Base-by-base conservation (phyloP, 208 protist genomes). In the Acanthamoeba pearcei region DNA sequence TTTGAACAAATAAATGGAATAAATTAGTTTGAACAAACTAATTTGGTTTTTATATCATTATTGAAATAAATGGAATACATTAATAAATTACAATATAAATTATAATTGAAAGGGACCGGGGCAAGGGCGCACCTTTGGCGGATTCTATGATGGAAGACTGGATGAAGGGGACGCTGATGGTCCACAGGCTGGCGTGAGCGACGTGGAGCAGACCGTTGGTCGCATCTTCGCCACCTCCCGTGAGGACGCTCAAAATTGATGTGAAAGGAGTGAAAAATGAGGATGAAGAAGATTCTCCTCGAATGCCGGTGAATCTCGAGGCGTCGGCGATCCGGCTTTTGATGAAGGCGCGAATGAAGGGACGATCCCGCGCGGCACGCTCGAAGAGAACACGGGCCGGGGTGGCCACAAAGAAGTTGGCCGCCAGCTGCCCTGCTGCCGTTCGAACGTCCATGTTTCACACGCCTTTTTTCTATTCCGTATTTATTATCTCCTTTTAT, bases 301-400 rank as follows among this genome's bases (percentile, higher is more conserved):
- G 62, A 17, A 60, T 6, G 24, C 22, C 62, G 9, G 9, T 22
- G 24, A 24, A 13, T 4, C 17, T 13, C 22, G 62, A 68, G 4
- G 24, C 22, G 13, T 17, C 19, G 0, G 57, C 24, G 0, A 68
- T 24, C 24, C 27, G 62, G 62, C 62, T 24, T 68, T 29, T 29
- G 27, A 68, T 24, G 6, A 68, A 68, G 24, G 62, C 55, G 55
- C 55, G 12, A 22, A 60, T 60, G 55, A 60, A 68, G 62, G 62
- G 62, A 24, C 62, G 62, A 29, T 29, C 27, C 24, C 66, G 29
- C 35, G 66, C 66, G 66, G 66, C 27, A 0, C 66, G 66, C 66
- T 74, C 66, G 19, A 74, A 74, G 66, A 74, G 66, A n/a, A 74
- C 38, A 12, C 66, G 66, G n/a, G 66, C 66, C n/a, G 66, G 66